phyloP scores from a whole-genome alignment of 2,329 filamentous ascomycete species.

The Iodosphaeria phyllophila region DNA sequence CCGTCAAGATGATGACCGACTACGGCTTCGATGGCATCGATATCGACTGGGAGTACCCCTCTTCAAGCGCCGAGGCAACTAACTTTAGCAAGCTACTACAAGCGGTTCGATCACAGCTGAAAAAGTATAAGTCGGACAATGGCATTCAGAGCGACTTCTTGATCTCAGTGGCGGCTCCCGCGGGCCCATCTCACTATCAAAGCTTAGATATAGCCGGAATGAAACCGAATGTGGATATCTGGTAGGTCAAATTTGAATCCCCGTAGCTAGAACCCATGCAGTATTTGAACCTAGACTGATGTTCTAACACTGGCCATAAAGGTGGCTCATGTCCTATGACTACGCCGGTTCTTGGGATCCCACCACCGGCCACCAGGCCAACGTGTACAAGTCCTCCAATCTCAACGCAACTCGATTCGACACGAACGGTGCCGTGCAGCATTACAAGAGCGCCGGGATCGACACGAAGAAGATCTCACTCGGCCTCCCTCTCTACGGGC shows the following conservation, averaged over 20 bases:
- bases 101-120: conserved; percentile 19
- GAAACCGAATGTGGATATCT: conserved; percentile 37
- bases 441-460: conserved; percentile 42
- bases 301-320: no score
- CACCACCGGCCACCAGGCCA: conserved; percentile 48
- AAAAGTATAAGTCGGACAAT: conserved; percentile 10
- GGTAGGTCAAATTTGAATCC: conserved; percentile 13
- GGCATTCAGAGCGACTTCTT: conserved; percentile 23
- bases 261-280: not conserved
- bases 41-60: conserved; percentile 37
- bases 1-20: conserved; percentile 52
- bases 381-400: conserved; percentile 38
- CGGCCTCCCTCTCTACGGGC: conserved; percentile 64
- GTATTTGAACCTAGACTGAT: not conserved
- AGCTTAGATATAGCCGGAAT: conserved; percentile 32
- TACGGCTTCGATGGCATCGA: conserved; percentile 40
- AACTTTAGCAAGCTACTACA: conserved; percentile 23
- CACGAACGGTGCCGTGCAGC: conserved; percentile 43
- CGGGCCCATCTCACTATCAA: conserved; percentile 27
- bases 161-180: conserved; percentile 30
- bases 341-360: conserved; percentile 51
- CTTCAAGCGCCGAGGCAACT: conserved; percentile 17
- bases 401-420: conserved; percentile 46
- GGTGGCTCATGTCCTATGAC: conserved; percentile 48
- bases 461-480: conserved; percentile 47